A percentile compares a stretch with the other conserved stretches of the same genome.
Conservation (phyloP, 2,329 filamentous ascomycete species). For the Myriosclerotinia curreyana region DNA sequence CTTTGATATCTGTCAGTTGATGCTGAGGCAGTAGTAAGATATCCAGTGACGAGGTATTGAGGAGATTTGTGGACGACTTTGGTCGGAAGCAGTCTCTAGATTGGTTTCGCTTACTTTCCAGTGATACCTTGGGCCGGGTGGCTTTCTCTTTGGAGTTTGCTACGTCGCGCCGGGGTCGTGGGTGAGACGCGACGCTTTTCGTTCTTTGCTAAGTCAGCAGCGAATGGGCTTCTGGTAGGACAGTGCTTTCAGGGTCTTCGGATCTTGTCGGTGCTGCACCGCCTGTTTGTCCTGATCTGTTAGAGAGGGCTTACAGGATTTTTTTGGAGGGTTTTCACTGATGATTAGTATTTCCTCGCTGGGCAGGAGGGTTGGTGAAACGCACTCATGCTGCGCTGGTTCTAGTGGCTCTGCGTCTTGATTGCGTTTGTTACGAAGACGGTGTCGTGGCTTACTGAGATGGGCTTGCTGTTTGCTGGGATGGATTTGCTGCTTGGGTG, state of each 20-base stretch:
- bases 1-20: slow-evolving; percentile 14
- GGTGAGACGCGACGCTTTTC: slow-evolving; percentile 4
- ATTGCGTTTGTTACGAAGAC: slow-evolving; percentile 1
- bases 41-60: slow-evolving; percentile 5
- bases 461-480: slow-evolving; percentile 13
- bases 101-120: slow-evolving; percentile 7
- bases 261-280: slow-evolving; percentile 1
- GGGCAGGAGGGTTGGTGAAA: slow-evolving; percentile 1
- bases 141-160: slow-evolving; percentile 8
- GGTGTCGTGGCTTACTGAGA: slow-evolving; percentile 1
- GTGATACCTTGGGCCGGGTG: slow-evolving; percentile 14
- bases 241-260: not conserved
- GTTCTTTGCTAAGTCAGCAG: slow-evolving; percentile 4
- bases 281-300: slow-evolving; percentile 5
- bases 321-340: not conserved
- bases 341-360: not conserved
- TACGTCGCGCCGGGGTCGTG: slow-evolving; percentile 15
- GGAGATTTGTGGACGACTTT: slow-evolving; percentile 8
- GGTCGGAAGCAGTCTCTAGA: slow-evolving; percentile 11
- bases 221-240: slow-evolving; percentile 9
- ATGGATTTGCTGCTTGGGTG: not conserved
- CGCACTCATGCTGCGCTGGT: slow-evolving; percentile 13
- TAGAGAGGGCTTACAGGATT: slow-evolving; percentile 8
- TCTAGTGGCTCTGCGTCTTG: not conserved
- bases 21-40: slow-evolving; percentile 18